Base-by-base conservation (phyloP, 345 rosid genomes). In the Geranium rotundifolium region DNA sequence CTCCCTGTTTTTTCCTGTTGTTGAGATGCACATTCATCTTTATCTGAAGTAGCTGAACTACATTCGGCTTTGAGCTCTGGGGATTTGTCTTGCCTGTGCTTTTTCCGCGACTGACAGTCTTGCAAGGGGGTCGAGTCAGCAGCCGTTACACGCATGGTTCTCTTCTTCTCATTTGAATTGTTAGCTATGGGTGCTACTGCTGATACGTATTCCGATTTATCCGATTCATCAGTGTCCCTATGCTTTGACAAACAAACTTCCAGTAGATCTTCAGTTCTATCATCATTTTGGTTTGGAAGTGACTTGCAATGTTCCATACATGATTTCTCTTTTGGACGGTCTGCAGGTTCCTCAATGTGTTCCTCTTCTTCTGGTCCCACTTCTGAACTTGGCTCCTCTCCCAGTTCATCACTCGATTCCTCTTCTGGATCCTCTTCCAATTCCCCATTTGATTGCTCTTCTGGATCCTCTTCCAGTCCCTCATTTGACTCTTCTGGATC, bases 1-100 rank as follows among this genome's bases (percentile, higher is more conserved):
- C 61, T 70, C 17, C 50, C 59, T 13, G 62, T 27, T 1, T 58
- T 18, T 27, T 69, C 72, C 58, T 20, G 56, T 15, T 68, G 56
- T 9, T 29, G 20, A 39, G 57, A 61, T 31, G 46, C 27, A 60
- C 14, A 19, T n/a, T 41, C 59, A 20, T 56, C 61, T 37, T 56
- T 16, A n/a, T 31, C 39, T 0, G 61, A 67, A 60, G 14, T 59
- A 50, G 60, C 64, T 7, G 60, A 67, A 17, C 61, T 59, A 0
- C 37, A 67, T 19, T 54, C 65, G 8, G 15, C n/a, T 31, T 67
- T 64, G 12, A 41, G 23, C 17, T 34, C 55, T 23, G 63, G 23
- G 30, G 23, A 18, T 54, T 67, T 41, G 9, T 30, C 60, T 31
- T 52, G 61, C 64, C 34, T 19, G 39, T 39, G 30, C 10, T 67